phyloP scores from a whole-genome alignment of 202 grass and related monocot species.

The Setaria italica region DNA sequence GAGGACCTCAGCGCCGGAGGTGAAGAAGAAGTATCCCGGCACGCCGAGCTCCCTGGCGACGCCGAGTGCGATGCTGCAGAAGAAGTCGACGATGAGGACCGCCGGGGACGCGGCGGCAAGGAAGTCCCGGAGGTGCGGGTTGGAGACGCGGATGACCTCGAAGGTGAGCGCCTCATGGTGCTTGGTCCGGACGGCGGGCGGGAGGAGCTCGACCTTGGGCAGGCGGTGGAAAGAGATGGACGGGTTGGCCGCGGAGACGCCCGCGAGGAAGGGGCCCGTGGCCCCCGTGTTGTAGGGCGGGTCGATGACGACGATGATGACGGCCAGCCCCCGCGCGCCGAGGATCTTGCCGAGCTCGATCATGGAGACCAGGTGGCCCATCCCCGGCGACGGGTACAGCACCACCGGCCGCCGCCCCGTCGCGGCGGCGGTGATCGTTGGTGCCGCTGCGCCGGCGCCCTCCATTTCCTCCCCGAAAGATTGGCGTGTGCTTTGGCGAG shows the following conservation, averaged over 20 bases:
- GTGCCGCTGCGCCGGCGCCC: neutral
- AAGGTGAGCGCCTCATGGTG: conserved; percentile 56
- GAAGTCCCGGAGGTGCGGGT: conserved; percentile 43
- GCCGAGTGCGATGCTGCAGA: conserved; percentile 53
- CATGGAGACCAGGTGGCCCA: conserved; percentile 83
- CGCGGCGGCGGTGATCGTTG: neutral
- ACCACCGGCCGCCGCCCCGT: conserved; percentile 47
- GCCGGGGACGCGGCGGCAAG: conserved; percentile 31
- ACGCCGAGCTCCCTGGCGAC: conserved; percentile 59
- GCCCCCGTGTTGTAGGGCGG: conserved; percentile 57
- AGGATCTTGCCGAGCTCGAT: conserved; percentile 71
- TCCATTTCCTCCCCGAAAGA: neutral
- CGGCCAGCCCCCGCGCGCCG: conserved; percentile 43
- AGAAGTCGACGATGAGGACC: conserved; percentile 65
- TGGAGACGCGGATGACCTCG: conserved; percentile 42
- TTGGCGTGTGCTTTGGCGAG: neutral
- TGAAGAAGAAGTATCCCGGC: conserved; percentile 65
- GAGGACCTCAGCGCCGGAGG: conserved; percentile 57
- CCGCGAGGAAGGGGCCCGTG: conserved; percentile 48
- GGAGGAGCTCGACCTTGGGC: conserved; percentile 27
- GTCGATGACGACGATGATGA: conserved; percentile 58
- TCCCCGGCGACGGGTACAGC: conserved; percentile 71
- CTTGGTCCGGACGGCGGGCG: conserved; percentile 15
- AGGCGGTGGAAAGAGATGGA: conserved; percentile 74
- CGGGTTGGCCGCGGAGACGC: conserved; percentile 54